These are phyloP conservation scores for Phytophthora boehmeriae DNA, from an alignment of 352 stramenopile genomes.

Conservation along the genomic window DNA sequence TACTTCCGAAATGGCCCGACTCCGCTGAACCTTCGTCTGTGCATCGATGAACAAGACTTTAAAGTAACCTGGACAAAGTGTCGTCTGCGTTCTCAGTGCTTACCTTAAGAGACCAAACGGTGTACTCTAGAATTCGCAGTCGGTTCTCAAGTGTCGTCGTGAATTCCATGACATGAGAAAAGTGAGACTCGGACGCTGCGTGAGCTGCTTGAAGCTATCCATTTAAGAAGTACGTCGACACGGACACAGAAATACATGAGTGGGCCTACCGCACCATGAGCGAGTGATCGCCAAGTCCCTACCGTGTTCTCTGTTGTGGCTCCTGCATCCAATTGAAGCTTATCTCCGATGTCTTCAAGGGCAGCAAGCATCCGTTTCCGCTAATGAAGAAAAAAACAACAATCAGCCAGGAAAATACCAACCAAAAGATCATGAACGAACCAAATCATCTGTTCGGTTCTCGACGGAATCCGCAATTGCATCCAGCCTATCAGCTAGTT, in stretches of 20 bases:
- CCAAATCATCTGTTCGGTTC: constrained; percentile 55
- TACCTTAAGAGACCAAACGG: constrained; percentile 29
- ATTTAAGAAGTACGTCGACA: neutral
- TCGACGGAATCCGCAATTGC: constrained; percentile 52
- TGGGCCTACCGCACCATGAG: neutral
- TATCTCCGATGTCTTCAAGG: constrained; percentile 29
- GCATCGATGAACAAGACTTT: neutral
- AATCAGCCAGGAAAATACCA: neutral
- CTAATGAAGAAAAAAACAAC: constrained; percentile 5
- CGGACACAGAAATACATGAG: neutral
- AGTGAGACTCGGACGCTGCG: constrained; percentile 21
- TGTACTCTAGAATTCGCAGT: constrained; percentile 32
- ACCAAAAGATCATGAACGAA: constrained; percentile 13
- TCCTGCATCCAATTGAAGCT: constrained; percentile 19
- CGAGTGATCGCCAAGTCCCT: neutral
- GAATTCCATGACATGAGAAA: constrained; percentile 23
- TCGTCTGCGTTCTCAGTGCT: neutral
- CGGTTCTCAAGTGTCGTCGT: constrained; percentile 31
- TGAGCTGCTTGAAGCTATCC: constrained; percentile 21
- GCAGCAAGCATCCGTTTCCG: constrained; percentile 30
- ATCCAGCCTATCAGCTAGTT: constrained; percentile 42
- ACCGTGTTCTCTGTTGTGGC: constrained; percentile 21
- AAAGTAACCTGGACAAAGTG: neutral
- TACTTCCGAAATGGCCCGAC: constrained; percentile 26
- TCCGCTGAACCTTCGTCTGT: constrained; percentile 31